Evolutionary conservation across 2,329 filamentous ascomycete genomes (phyloP), one percentile per base, ranked within the genome.

Genomic region (Neonectria neomacrospora): DNA sequence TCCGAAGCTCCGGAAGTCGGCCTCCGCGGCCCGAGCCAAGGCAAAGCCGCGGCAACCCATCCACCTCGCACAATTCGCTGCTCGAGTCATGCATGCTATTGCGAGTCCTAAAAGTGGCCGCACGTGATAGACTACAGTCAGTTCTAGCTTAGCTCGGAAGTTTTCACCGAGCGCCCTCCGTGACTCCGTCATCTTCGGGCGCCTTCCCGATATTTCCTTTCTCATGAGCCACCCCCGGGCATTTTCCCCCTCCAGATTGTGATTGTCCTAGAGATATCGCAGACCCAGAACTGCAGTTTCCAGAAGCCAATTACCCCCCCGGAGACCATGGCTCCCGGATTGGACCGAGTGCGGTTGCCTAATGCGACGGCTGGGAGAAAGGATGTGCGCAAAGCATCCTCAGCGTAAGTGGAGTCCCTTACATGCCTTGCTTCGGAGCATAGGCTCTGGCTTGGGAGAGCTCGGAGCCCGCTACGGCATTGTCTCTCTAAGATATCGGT

Each of bases 311-410:
- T 62, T 45, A 22, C 26, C 42, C 59, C 59, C 54, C 51, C 63
- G 26, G 58, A 64, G 61, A 61, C 63, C 28, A 61, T 66, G 50
- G 57, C 68, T 41, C 66, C 55, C 51, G 61, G 66, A 47, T 67
- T 72, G 63, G 68, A 69, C 68, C 70, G 70, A 63, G 64, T 64
- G 37, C 70, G 70, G n/a, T 60, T 63, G 41, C 51, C 64, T 41
- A 66, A 54, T 48, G 55, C 61, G 16, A 58, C 53, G 44, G 63
- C 61, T 41, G 47, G 53, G 20, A 57, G 44, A 20, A 72, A 72
- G 62, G 70, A 72, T 60, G 61, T 67, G 4, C 70, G 70, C 14
- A 72, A 72, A 54, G 64, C 68, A 55, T 68, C 70, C 45, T 69
- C 72, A 63, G 70, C 70, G 70, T 72, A 65, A 63, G 70, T 57